Conservation (phyloP, 768 basidiomycete species). For the Suillus discolor region DNA sequence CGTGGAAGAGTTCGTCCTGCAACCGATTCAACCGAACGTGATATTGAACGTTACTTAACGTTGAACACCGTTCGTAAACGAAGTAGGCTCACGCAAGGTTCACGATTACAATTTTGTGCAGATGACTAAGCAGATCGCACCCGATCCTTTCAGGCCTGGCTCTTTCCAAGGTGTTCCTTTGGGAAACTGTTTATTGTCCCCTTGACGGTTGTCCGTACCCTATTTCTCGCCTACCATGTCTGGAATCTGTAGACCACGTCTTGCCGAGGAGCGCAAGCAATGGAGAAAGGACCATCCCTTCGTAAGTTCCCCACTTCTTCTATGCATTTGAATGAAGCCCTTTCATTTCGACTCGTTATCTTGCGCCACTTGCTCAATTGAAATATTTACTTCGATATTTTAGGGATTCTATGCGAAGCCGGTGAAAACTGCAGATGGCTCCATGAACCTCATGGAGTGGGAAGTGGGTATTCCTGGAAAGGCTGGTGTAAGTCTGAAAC, state of each 20-base stretch:
- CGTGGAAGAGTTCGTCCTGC: background rate
- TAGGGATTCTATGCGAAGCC: slow-evolving; percentile 99
- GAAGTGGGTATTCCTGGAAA: slow-evolving; percentile 99
- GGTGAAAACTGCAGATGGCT: slow-evolving; percentile 84
- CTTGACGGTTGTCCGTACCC: background rate
- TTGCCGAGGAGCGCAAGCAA: slow-evolving; percentile 97
- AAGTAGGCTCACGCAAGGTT: too few species aligned
- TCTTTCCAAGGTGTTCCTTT: background rate
- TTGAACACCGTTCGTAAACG: background rate
- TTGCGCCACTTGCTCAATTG: background rate
- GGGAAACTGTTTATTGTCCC: slow-evolving; percentile 1
- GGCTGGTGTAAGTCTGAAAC: slow-evolving; percentile 58
- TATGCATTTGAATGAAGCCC: background rate
- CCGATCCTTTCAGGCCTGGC: background rate
- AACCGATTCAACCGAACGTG: background rate
- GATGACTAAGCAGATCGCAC: slow-evolving; percentile 1
- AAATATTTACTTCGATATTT: slow-evolving; percentile 11
- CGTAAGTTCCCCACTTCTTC: slow-evolving; percentile 52
- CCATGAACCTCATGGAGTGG: slow-evolving; percentile 97
- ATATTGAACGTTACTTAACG: too few species aligned
- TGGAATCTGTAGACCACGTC: slow-evolving; percentile 89
- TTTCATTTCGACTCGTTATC: slow-evolving; percentile 13
- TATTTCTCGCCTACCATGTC: slow-evolving; percentile 53
- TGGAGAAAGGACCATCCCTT: slow-evolving; percentile 99
- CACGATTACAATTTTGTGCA: background rate